Conservation (phyloP, 805 yeast species). For the Cyberlindnera xylosilytica region DNA sequence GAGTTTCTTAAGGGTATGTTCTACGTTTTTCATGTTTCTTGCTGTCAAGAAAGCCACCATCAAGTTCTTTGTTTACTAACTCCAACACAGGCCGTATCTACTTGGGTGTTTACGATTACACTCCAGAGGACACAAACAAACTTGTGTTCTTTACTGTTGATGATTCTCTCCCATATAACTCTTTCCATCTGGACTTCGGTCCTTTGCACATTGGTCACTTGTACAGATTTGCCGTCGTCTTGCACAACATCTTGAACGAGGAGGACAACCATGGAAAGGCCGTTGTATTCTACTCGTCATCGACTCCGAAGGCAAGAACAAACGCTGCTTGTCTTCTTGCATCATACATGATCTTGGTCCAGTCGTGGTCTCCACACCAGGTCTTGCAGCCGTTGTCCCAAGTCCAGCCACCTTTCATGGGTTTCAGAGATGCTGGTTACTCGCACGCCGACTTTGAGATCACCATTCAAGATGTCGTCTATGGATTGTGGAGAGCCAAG, state of each 20-base stretch:
- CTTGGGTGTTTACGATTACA: conserved; percentile 80
- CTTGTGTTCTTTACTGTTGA: conserved; percentile 88
- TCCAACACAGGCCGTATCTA: conserved; percentile 51
- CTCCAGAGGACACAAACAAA: conserved; percentile 74
- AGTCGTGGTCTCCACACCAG: conserved; percentile 98
- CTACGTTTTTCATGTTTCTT: neutral
- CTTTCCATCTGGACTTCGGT: conserved; percentile 96
- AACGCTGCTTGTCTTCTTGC: conserved; percentile 94
- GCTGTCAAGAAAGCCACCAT: neutral
- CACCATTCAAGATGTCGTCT: conserved; percentile 91
- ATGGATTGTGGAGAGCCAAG: conserved; percentile 97
- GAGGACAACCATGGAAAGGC: conserved; percentile 82
- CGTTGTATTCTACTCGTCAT: conserved; percentile 83
- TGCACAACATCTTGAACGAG: conserved; percentile 89
- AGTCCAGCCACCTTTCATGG: conserved; percentile 88
- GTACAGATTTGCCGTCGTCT: conserved; percentile 90
- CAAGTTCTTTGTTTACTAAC: conserved; percentile 1
- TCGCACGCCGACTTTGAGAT: conserved; percentile 92
- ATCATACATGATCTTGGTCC: conserved; percentile 92
- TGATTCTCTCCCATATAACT: conserved; percentile 85
- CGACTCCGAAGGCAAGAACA: conserved; percentile 77
- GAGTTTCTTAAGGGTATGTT: conserved; percentile 33
- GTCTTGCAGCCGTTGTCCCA: conserved; percentile 93
- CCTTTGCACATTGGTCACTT: conserved; percentile 92
- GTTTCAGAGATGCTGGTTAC: conserved; percentile 96